Conservation (phyloP, 2,329 filamentous ascomycete species). For the Aciculosporium take region DNA sequence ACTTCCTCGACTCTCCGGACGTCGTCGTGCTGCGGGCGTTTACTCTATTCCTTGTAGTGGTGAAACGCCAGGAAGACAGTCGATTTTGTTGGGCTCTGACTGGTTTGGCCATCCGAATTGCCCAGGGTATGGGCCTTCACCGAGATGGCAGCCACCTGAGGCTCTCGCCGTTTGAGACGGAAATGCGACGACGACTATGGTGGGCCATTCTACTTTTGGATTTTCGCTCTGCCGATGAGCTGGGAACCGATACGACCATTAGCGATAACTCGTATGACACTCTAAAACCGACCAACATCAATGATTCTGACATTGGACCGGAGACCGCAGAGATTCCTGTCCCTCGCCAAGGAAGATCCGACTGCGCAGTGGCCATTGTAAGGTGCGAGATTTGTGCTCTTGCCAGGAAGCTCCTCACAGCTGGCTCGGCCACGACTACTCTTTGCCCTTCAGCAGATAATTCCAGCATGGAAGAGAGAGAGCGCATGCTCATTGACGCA, state of each 20-base stretch:
- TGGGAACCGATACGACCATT: constrained; percentile 33
- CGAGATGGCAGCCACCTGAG: constrained; percentile 37
- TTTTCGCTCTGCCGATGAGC: constrained; percentile 37
- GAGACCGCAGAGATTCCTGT: constrained; percentile 31
- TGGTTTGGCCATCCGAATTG: constrained; percentile 42
- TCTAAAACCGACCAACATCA: constrained; percentile 33
- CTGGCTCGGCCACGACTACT: constrained; percentile 19
- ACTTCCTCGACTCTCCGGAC: constrained; percentile 43
- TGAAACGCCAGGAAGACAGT: constrained; percentile 32
- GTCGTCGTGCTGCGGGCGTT: constrained; percentile 44
- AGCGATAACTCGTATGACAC: constrained; percentile 30
- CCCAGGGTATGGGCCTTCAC: constrained; percentile 46
- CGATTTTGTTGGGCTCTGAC: constrained; percentile 47
- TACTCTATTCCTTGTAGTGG: constrained; percentile 37
- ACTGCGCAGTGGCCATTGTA: constrained; percentile 33
- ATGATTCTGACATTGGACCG: constrained; percentile 33
- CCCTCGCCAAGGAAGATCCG: constrained; percentile 36
- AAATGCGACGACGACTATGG: constrained; percentile 47
- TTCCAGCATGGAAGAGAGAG: constrained; percentile 21
- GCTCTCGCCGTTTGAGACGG: constrained; percentile 42
- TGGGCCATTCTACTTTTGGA: constrained; percentile 46
- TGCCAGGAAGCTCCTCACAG: constrained; percentile 21
- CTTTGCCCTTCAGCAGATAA: constrained; percentile 16
- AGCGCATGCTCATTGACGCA: constrained; percentile 35
- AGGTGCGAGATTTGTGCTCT: constrained; percentile 36